Base-by-base conservation (phyloP, 2,329 filamentous ascomycete species). In the Aspergillus intermedius region DNA sequence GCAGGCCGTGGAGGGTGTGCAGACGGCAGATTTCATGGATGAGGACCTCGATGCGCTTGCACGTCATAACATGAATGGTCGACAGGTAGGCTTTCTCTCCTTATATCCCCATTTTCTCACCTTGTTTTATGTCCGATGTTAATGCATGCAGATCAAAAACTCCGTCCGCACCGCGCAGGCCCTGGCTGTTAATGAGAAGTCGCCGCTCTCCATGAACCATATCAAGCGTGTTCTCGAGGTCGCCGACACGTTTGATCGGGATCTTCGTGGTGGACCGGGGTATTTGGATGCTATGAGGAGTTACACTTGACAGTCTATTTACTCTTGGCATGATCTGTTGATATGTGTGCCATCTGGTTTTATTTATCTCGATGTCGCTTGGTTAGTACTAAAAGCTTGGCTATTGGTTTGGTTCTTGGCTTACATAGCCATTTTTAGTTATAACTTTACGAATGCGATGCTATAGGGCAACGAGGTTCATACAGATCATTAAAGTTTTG, bases 221-320 rank as follows among this genome's bases (percentile, higher is more conserved):
- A 86, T 95, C 63, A 81, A 80, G 56, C 81, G 88, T 52, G 88
- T 95, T 10, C 77, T 95, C n/a, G 86, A 90, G 40, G 88, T 94
- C 2, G 84, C 86, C 21, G 83, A 88, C 66, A 86, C 82, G 32
- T 95, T 95, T 66, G 87, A 91, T 54, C 79, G 83, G 25, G 89
- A 95, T 64, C 74, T 95, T 45, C 88, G 86, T 64, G 90, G 89
- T 4, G 88, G 88, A 0, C 77, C 80, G 0, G 88, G 88, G 0
- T 94, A 88, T 58, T 74, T 87, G 56, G 88, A 93, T 63, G 88
- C 87, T 0, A 91, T 93, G 88, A 78, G 86, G 55, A 87, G 84
- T 61, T 93, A 93, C 59, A 73, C 70, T 34, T 73, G 62, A 53
- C 15, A n/a, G 17, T 17, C n/a, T 5, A 13, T 25, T 13, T 10